Conservation (phyloP, 495 filamentous ascomycete species). For the Aspergillus wentii region DNA sequence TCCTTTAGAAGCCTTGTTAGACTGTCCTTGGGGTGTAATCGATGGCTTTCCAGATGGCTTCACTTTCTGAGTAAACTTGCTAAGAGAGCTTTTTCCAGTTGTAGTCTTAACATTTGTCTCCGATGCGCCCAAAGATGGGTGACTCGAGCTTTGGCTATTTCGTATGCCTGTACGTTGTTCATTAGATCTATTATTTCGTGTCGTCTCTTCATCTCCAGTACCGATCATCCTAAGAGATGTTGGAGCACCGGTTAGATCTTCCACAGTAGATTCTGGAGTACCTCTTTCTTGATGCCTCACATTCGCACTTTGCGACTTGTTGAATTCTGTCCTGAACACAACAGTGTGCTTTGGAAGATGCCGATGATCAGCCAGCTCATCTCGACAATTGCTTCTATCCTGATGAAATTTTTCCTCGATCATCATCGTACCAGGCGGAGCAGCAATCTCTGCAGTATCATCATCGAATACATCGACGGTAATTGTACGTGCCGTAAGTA, state of each 20-base stretch:
- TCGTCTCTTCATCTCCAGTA: no score
- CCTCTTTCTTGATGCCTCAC: conserved; percentile 20
- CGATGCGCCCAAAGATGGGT: conserved; percentile 5
- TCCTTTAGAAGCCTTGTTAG: conserved; percentile 14
- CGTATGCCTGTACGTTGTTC: not conserved
- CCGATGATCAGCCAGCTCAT: conserved; percentile 3
- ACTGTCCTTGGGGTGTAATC: conserved; percentile 9
- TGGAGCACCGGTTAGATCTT: no score
- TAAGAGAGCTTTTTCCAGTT: conserved; percentile 23
- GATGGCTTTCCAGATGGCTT: conserved; percentile 19
- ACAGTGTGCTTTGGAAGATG: conserved; percentile 36
- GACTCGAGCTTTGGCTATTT: conserved; percentile 3
- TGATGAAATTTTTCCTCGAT: conserved; percentile 49
- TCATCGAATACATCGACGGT: conserved; percentile 68
- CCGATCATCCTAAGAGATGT: no score
- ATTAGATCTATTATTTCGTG: conserved; percentile 2
- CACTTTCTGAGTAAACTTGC: conserved; percentile 33
- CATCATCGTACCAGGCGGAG: conserved; percentile 63
- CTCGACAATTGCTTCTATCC: conserved; percentile 16
- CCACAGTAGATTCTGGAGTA: no score
- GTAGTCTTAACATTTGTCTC: conserved; percentile 11
- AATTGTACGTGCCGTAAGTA: conserved; percentile 62
- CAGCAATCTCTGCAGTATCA: conserved; percentile 50
- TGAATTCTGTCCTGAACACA: conserved; percentile 42
- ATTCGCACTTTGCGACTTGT: conserved; percentile 36